Conservation (phyloP, 805 yeast genomes). For the Pichia deserticola region DNA sequence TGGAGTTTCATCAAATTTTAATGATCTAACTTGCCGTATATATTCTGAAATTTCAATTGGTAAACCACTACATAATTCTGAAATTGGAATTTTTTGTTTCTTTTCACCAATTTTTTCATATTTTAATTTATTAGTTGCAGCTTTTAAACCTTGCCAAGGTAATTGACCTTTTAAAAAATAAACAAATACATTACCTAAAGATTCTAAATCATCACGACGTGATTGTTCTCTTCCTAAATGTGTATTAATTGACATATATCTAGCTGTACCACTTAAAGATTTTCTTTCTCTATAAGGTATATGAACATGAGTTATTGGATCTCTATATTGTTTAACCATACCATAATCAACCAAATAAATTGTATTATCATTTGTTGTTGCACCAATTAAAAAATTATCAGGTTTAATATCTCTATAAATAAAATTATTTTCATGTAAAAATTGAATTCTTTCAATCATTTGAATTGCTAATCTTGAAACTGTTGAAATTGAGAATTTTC, state of each 20-base stretch:
- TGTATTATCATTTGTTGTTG: constrained; percentile 43
- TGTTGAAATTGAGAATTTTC: constrained; percentile 63
- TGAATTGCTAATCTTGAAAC: constrained; percentile 70
- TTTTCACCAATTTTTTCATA: constrained; percentile 81
- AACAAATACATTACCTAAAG: constrained; percentile 75
- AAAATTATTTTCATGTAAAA: constrained; percentile 68
- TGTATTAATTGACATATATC: constrained; percentile 86
- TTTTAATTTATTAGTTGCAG: constrained; percentile 76
- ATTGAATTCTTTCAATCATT: constrained; percentile 66
- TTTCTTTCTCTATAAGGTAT: constrained; percentile 78
- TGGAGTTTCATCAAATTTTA: constrained; percentile 75
- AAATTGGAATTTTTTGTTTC: constrained; percentile 61
- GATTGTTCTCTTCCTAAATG: constrained; percentile 80
- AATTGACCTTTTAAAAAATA: constrained; percentile 71
- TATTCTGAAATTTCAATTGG: constrained; percentile 73
- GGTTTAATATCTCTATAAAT: constrained; percentile 81
- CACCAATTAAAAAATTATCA: constrained; percentile 72
- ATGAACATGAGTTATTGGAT: constrained; percentile 72
- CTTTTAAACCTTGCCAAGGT: constrained; percentile 90
- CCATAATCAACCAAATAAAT: constrained; percentile 78
- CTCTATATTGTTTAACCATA: constrained; percentile 81
- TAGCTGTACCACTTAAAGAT: constrained; percentile 76
- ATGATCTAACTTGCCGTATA: constrained; percentile 56
- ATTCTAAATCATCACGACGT: constrained; percentile 76
- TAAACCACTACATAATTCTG: constrained; percentile 53